Conservation (phyloP, 345 rosid genomes). For the Carallia pectinifolia region DNA sequence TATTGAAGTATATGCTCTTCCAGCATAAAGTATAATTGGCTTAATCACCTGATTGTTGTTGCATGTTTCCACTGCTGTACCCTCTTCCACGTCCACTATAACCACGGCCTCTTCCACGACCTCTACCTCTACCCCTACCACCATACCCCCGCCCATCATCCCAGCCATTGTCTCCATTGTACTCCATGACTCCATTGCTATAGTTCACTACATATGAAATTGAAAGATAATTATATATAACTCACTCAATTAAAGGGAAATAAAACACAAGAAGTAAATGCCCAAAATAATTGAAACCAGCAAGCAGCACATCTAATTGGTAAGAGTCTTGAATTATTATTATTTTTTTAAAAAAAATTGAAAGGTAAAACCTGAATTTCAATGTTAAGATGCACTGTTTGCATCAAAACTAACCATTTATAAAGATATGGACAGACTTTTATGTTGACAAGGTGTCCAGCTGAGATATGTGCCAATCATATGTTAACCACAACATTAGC, state of each 20-base stretch:
- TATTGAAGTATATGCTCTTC: conserved; percentile 10
- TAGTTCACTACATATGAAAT: conserved; percentile 5
- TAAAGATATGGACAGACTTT: neutral
- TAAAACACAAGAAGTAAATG: neutral
- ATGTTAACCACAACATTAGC: no score
- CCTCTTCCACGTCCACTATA: conserved; percentile 24
- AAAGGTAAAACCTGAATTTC: no score
- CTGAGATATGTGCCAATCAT: no score
- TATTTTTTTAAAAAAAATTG: no score
- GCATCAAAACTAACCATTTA: no score
- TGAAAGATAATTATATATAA: neutral
- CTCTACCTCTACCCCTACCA: conserved; percentile 15
- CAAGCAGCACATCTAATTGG: neutral
- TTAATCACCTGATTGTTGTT: conserved; percentile 28
- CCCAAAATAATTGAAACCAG: neutral
- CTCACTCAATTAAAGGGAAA: neutral
- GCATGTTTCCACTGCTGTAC: conserved; percentile 21
- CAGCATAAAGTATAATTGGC: conserved; percentile 17
- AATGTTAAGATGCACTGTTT: no score
- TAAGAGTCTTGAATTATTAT: no score
- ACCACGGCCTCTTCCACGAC: conserved; percentile 22
- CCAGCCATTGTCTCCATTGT: conserved; percentile 25
- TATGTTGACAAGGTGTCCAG: no score
- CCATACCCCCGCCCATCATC: conserved; percentile 16
- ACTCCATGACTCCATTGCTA: conserved; percentile 25